Conservation (phyloP, 768 basidiomycete species). For the Panaeolus papilionaceus region DNA sequence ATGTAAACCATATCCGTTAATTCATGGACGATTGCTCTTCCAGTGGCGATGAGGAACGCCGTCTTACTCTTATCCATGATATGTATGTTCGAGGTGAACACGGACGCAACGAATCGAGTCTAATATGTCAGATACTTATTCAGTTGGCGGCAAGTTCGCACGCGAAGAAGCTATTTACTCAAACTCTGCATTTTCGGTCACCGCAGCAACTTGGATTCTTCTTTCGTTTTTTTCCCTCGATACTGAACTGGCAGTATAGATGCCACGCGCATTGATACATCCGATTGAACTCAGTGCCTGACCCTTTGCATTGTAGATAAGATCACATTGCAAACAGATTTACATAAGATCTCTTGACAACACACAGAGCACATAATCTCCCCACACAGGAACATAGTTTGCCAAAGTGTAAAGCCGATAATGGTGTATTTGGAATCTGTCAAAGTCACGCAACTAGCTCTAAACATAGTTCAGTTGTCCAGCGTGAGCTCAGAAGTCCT, state of each 20-base stretch:
- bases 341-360: neutral
- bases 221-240: neutral
- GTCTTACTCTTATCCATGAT: too few relatives aligned
- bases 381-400: neutral
- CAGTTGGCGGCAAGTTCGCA: neutral
- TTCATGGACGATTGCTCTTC: too few relatives aligned
- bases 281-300: neutral
- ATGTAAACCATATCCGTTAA: too few relatives aligned
- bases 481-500: neutral
- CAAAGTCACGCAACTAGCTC: neutral
- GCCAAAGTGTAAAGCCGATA: neutral
- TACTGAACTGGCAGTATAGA: neutral
- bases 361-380: neutral
- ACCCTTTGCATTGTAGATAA: neutral
- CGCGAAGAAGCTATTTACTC: neutral
- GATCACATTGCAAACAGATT: neutral
- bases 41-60: too few relatives aligned
- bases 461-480: neutral
- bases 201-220: too few relatives aligned
- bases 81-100: too few relatives aligned
- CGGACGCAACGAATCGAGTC: too few relatives aligned
- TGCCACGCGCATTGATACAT: neutral
- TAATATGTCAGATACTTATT: too few relatives aligned
- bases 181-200: neutral
- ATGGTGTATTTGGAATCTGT: constrained; percentile 1